Base-by-base conservation (phyloP, 495 filamentous ascomycete genomes). In the Niebla homalea region DNA sequence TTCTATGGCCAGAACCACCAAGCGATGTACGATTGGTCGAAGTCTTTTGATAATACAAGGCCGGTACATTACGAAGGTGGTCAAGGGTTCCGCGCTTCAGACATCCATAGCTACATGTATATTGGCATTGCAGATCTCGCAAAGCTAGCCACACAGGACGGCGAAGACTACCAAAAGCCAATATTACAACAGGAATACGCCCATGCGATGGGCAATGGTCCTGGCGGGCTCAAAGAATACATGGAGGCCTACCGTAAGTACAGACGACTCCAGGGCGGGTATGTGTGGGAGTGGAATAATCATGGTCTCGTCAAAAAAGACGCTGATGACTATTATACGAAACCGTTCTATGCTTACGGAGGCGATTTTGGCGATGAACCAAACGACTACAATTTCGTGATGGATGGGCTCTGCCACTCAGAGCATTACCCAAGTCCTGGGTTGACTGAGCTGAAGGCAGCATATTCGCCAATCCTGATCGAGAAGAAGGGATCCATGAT, bases 271-370 rank as follows among this genome's bases (percentile, higher is more conserved):
- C 80, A 84, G 56, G 82, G 82, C 1, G 82, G 82, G 6, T 85
- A 80, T 48, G 73, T 84, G 23, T 86, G 82, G 80, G 80, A 84
- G 58, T 85, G 81, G 81, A 75, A 78, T 1, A 85, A 84, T 56
- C 81, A 84, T 49, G 81, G 83, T 1, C 64, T 87, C 1, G 62
- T 70, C 53, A 75, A 75, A 5, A 72, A 73, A 51, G 62, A 70
- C 45, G 62, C 69, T 10, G 56, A 73, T 37, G 73, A 69, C 15
- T 7, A 32, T 8, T 70, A 69, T 29, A 61, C 68, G 19, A 48
- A 49, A 50, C 38, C 54, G 15, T 83, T 73, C 52, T 84, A 81
- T 51, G 81, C 69, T 6, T 84, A 81, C 43, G 81, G 80, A 1
- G 81, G 80, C 1, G 81, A 85, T 49, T 83, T 83, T 62, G 77